Conservation (phyloP, 2,329 filamentous ascomycete species). For the Dryadomyces quercus-mongolicae region DNA sequence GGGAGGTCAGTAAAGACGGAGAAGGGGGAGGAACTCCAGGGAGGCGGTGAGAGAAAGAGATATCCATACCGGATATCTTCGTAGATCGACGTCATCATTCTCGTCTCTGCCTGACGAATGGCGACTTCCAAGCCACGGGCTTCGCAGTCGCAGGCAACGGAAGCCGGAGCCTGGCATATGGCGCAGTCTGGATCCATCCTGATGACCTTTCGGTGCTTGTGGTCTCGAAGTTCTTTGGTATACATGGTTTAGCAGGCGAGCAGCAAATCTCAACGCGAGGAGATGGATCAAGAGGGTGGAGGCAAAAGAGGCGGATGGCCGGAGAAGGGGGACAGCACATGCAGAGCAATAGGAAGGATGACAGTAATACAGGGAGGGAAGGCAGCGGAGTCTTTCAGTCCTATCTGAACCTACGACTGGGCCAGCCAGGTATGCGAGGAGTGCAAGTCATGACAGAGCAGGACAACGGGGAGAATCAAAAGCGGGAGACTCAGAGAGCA, state of each 20-base stretch:
- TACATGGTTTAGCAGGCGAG: conserved; percentile 28
- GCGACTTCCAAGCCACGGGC: conserved; percentile 51
- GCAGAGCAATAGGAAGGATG: background rate
- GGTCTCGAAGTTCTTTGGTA: conserved; percentile 29
- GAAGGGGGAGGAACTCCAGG: background rate
- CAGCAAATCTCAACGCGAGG: background rate
- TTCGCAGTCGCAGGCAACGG: conserved; percentile 51
- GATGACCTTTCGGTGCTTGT: conserved; percentile 34
- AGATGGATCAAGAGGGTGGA: background rate
- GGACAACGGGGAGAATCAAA: conserved; percentile 3
- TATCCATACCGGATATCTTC: conserved; percentile 52
- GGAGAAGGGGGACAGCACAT: background rate
- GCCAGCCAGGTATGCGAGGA: conserved; percentile 11
- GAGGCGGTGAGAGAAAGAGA: too few relatives aligned
- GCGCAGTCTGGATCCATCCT: conserved; percentile 61
- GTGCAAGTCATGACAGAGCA: conserved; percentile 11
- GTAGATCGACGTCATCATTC: conserved; percentile 52
- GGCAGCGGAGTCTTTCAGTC: conserved; percentile 1
- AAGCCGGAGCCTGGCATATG: conserved; percentile 50
- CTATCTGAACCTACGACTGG: conserved; percentile 9
- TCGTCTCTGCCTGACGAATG: conserved; percentile 48
- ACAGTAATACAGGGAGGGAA: background rate
- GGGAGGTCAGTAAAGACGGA: background rate
- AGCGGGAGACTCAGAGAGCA: background rate
- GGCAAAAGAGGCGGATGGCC: background rate